These are phyloP conservation scores for Lithospermum erythrorhizon DNA, from an alignment of 257 asterid species.

Conservation along the genomic window DNA sequence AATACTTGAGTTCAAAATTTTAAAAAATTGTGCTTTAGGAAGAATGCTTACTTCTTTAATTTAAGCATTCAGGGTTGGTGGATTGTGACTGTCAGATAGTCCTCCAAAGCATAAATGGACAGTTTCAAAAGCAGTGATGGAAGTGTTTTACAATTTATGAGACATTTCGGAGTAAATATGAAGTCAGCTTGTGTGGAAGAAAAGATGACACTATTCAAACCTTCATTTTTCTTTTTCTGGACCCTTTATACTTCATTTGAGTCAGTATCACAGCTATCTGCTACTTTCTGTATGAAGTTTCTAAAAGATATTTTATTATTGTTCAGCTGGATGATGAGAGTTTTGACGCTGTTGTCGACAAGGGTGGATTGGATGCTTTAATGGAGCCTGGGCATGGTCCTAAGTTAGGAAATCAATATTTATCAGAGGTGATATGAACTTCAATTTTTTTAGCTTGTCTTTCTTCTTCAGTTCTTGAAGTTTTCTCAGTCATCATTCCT, in stretches of 20 bases:
- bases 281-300: not conserved
- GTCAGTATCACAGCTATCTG: not conserved
- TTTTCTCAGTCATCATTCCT: not conserved
- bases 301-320: not conserved
- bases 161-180: too few species aligned
- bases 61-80: too few species aligned
- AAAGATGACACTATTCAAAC: not conserved
- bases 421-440: constrained; percentile 57
- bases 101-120: too few species aligned
- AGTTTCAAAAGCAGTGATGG: too few species aligned
- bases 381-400: constrained; percentile 94
- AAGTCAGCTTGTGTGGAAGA: too few species aligned
- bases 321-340: constrained; percentile 54
- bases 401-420: constrained; percentile 54
- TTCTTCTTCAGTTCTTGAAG: not conserved
- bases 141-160: too few species aligned
- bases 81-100: too few species aligned
- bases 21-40: too few species aligned
- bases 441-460: constrained; percentile 2
- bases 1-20: too few species aligned
- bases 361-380: constrained; percentile 98
- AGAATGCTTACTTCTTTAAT: too few species aligned
- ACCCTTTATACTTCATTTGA: not conserved
- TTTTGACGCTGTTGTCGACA: constrained; percentile 67
- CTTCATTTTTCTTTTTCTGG: not conserved